A percentile compares a stretch with the other conserved stretches of the same genome.
These are phyloP conservation scores for Phytopythium aichiense DNA, from an alignment of 352 stramenopile species.

Conservation along the genomic window DNA sequence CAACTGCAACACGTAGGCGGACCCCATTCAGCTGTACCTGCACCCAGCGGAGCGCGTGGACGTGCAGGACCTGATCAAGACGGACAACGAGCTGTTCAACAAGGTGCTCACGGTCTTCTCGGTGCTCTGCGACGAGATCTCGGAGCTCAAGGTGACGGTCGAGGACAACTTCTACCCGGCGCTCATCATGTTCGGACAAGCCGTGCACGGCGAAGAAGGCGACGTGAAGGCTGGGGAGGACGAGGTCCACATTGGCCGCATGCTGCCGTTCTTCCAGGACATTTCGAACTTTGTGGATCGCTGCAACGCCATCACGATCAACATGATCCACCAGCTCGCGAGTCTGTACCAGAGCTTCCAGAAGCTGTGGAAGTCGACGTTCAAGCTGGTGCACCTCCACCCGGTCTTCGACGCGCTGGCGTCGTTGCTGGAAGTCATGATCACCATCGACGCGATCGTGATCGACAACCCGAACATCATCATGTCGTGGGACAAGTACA, in stretches of 20 bases:
- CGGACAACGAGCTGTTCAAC: constrained; percentile 88
- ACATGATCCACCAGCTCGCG: constrained; percentile 89
- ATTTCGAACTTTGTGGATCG: constrained; percentile 90
- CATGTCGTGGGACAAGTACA: constrained; percentile 88
- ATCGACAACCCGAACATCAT: constrained; percentile 86
- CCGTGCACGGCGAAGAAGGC: constrained; percentile 60
- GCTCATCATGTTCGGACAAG: constrained; percentile 88
- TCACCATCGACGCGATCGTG: constrained; percentile 88
- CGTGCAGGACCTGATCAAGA: constrained; percentile 86
- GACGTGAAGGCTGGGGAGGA: constrained; percentile 72
- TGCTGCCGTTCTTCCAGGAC: constrained; percentile 88
- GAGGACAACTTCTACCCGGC: constrained; percentile 88
- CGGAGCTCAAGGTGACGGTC: constrained; percentile 86
- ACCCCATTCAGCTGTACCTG: constrained; percentile 79
- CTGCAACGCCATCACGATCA: constrained; percentile 86
- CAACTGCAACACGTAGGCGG: constrained; percentile 31
- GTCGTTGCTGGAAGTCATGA: constrained; percentile 81
- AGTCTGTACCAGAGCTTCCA: constrained; percentile 86
- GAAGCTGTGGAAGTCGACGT: constrained; percentile 87
- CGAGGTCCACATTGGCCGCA: constrained; percentile 81
- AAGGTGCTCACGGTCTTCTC: constrained; percentile 88
- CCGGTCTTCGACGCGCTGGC: constrained; percentile 77
- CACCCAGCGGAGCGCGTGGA: constrained; percentile 84
- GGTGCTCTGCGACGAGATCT: constrained; percentile 88
- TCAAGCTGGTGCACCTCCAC: constrained; percentile 81